Conservation (phyloP, 108 stramenopile species). For the Mayamaea pseudoterrestris region DNA sequence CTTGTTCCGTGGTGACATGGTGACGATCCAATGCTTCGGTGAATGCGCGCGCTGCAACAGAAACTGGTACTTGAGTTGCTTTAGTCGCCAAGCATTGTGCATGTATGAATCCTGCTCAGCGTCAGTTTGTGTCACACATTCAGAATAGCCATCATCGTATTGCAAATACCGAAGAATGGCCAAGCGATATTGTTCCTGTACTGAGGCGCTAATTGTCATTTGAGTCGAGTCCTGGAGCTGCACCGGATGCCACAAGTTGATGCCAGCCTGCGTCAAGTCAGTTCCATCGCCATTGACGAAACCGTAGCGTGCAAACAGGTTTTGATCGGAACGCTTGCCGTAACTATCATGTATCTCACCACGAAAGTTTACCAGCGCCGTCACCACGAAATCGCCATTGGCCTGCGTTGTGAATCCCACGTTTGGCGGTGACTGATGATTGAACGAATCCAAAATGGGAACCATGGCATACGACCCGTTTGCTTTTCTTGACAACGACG, state of each 20-base stretch:
- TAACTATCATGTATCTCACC: constrained; percentile 54
- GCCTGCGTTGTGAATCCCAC: constrained; percentile 37
- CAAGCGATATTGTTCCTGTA: constrained; percentile 12
- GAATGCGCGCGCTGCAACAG: constrained; percentile 47
- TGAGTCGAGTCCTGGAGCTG: constrained; percentile 34
- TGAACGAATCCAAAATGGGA: constrained; percentile 69
- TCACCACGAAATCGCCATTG: constrained; percentile 35
- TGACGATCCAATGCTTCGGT: constrained; percentile 39
- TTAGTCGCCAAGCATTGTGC: constrained; percentile 34
- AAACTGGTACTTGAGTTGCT: constrained; percentile 53
- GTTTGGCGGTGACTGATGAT: constrained; percentile 69
- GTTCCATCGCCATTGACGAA: constrained; percentile 79
- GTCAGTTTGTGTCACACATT: constrained; percentile 20
- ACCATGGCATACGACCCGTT: constrained; percentile 55
- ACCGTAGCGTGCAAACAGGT: constrained; percentile 67
- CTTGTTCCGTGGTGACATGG: constrained; percentile 24
- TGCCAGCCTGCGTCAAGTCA: constrained; percentile 35
- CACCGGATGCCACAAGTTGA: constrained; percentile 51
- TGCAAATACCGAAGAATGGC: constrained; percentile 48
- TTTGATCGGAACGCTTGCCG: constrained; percentile 52
- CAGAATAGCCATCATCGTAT: constrained; percentile 69
- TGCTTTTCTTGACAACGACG: constrained; percentile 19
- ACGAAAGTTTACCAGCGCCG: constrained; percentile 15
- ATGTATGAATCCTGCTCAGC: too few species aligned
- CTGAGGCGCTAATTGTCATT: too few species aligned